A percentile compares a stretch with the other conserved stretches of the same genome.
Conservation (phyloP, 1,139 yeast species). For the Geotrichum citri-aurantii region DNA sequence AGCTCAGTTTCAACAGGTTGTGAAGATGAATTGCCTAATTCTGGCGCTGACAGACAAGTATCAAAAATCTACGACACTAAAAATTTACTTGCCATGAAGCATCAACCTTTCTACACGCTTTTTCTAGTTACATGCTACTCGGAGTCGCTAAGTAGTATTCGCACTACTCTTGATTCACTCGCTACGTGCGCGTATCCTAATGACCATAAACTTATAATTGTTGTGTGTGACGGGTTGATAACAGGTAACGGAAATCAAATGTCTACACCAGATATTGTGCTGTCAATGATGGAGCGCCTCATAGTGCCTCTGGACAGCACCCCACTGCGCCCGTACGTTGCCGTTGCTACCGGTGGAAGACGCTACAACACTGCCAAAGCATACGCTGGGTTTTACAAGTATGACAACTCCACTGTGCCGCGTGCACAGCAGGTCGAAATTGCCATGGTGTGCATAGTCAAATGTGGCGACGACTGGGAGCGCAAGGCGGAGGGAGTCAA, state of each 20-base stretch:
- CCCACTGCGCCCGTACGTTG: slow-evolving; percentile 29
- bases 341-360: slow-evolving; percentile 32
- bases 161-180: slow-evolving; percentile 32
- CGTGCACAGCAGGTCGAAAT: slow-evolving; percentile 50
- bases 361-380: slow-evolving; percentile 33
- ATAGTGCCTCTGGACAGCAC: slow-evolving; percentile 27
- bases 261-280: slow-evolving; percentile 33
- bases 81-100: neutral
- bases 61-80: neutral
- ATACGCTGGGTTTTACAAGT: slow-evolving; percentile 33
- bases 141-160: slow-evolving; percentile 31
- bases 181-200: slow-evolving; percentile 31
- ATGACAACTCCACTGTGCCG: slow-evolving; percentile 42
- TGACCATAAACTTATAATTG: slow-evolving; percentile 29
- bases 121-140: slow-evolving; percentile 36
- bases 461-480: slow-evolving; percentile 32
- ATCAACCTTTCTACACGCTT: slow-evolving; percentile 43
- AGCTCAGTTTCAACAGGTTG: neutral
- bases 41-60: neutral
- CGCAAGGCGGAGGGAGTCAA: slow-evolving; percentile 40
- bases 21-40: neutral
- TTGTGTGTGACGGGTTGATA: slow-evolving; percentile 35
- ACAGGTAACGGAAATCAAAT: slow-evolving; percentile 29
- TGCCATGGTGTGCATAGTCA: slow-evolving; percentile 34
- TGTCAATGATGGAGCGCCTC: slow-evolving; percentile 57